Evolutionary conservation across 768 basidiomycete genomes (phyloP).

Genomic region (Mycena chlorophos): DNA sequence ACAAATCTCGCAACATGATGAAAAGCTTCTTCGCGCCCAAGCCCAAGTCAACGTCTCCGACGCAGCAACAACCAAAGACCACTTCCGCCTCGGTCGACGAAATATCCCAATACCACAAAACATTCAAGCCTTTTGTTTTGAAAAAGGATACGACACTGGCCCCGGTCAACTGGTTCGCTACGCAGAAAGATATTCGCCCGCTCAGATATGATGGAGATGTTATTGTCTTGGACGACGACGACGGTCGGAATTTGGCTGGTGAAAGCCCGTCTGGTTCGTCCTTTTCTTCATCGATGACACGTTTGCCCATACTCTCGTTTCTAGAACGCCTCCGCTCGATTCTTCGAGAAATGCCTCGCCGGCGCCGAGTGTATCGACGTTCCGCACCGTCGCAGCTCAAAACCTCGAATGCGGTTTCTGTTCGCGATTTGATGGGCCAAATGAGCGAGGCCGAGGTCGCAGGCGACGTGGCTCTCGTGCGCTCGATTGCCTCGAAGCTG

Average conservation of each 20-base stretch:
- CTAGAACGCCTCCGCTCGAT: conserved; percentile 40
- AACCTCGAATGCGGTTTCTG: conserved; percentile 38
- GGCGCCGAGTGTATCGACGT: conserved; percentile 17
- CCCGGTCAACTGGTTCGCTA: conserved; percentile 67
- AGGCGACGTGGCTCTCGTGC: conserved; percentile 69
- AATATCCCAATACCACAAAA: conserved; percentile 65
- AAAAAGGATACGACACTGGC: conserved; percentile 77
- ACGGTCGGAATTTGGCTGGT: conserved; percentile 31
- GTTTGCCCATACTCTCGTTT: conserved; percentile 7
- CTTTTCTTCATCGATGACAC: not conserved
- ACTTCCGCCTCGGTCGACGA: conserved; percentile 35
- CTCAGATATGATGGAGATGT: conserved; percentile 39
- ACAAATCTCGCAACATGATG: conserved; percentile 75
- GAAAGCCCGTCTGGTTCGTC: conserved; percentile 45
- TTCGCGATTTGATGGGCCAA: conserved; percentile 52
- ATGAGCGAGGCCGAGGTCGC: conserved; percentile 78
- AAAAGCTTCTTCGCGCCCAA: conserved; percentile 75
- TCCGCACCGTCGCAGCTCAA: conserved; percentile 31
- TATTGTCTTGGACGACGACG: conserved; percentile 63
- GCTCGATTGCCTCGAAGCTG: conserved; percentile 61
- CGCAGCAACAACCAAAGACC: conserved; percentile 26
- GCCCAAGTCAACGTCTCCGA: conserved; percentile 35
- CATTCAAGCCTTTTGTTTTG: conserved; percentile 77
- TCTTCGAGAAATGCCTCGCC: conserved; percentile 32
- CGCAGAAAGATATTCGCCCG: conserved; percentile 27